A percentile compares a stretch with the other conserved stretches of the same genome.
Evolutionary conservation across 78 protist species (phyloP).

Genomic region (Emiliania huxleyi): DNA sequence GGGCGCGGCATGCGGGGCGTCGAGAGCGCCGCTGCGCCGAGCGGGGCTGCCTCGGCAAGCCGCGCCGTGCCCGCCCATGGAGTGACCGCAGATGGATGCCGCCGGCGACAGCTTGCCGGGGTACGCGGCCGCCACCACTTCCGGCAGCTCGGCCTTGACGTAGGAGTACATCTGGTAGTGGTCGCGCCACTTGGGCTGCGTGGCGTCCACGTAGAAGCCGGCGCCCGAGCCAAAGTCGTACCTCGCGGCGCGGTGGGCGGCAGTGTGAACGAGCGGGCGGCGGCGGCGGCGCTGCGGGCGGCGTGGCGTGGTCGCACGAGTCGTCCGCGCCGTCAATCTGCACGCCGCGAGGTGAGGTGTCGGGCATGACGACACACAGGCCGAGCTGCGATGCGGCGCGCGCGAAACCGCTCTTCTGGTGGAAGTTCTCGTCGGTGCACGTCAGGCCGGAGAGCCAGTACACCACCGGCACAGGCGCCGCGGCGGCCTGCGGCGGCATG

Average conservation of each 20-base stretch:
- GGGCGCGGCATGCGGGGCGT: too few species aligned
- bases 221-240: constrained; percentile 83
- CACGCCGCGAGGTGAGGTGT: constrained; percentile 85
- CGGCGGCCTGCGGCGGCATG: neutral
- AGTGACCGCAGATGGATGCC: constrained; percentile 33
- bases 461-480: neutral
- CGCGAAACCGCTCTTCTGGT: neutral
- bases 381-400: constrained; percentile 50
- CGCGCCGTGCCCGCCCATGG: constrained; percentile 96
- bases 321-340: constrained; percentile 47
- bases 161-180: constrained; percentile 84
- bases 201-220: constrained; percentile 88
- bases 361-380: constrained; percentile 75
- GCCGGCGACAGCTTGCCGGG: neutral
- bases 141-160: constrained; percentile 78
- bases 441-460: constrained; percentile 80
- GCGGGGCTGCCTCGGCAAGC: too few species aligned
- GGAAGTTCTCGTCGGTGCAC: constrained; percentile 85
- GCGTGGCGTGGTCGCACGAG: too few species aligned
- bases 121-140: constrained; percentile 35
- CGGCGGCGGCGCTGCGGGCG: too few species aligned
- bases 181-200: constrained; percentile 60
- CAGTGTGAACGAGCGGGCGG: too few species aligned
- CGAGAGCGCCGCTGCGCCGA: too few species aligned
- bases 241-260: too few species aligned